These are phyloP conservation scores for Pleurotus ostreatus DNA, from an alignment of 768 basidiomycete species.

Conservation along the genomic window DNA sequence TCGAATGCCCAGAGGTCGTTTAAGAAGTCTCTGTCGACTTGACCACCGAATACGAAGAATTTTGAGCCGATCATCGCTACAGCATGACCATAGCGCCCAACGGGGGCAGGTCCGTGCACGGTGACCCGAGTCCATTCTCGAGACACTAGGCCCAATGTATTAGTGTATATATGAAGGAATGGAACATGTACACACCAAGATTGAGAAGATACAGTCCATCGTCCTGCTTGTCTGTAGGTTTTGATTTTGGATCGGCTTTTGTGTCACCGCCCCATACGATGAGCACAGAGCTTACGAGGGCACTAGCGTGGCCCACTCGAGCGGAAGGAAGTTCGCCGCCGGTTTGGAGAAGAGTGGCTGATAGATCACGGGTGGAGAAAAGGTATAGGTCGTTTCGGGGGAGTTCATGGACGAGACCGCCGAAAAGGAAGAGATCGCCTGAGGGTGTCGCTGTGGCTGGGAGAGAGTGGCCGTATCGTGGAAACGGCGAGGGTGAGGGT, in stretches of 20 bases:
- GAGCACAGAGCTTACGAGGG: constrained; percentile 91
- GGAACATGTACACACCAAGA: constrained; percentile 59
- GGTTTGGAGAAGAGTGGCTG: constrained; percentile 81
- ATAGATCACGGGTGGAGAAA: constrained; percentile 76
- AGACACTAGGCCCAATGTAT: constrained; percentile 50
- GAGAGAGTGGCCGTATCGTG: constrained; percentile 92
- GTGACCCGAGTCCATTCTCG: constrained; percentile 93
- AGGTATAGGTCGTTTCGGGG: constrained; percentile 92
- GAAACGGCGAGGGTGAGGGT: constrained; percentile 87
- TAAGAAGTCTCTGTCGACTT: constrained; percentile 91
- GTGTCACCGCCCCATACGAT: constrained; percentile 99
- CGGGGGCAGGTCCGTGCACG: constrained; percentile 72
- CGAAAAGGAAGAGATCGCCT: constrained; percentile 95
- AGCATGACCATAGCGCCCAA: constrained; percentile 93
- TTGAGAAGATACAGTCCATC: constrained; percentile 93
- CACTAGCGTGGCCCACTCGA: constrained; percentile 95
- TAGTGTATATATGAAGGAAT: neutral
- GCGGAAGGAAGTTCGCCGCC: constrained; percentile 84
- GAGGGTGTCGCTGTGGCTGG: constrained; percentile 71
- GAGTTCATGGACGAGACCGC: constrained; percentile 88
- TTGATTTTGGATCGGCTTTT: constrained; percentile 64
- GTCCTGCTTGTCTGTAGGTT: constrained; percentile 75
- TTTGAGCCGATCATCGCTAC: constrained; percentile 87
- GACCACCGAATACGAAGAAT: constrained; percentile 96
- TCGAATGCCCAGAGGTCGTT: constrained; percentile 97